These are phyloP conservation scores for Amoebophrya sp. DNA, from an alignment of 169 alveolate species.

Conservation along the genomic window DNA sequence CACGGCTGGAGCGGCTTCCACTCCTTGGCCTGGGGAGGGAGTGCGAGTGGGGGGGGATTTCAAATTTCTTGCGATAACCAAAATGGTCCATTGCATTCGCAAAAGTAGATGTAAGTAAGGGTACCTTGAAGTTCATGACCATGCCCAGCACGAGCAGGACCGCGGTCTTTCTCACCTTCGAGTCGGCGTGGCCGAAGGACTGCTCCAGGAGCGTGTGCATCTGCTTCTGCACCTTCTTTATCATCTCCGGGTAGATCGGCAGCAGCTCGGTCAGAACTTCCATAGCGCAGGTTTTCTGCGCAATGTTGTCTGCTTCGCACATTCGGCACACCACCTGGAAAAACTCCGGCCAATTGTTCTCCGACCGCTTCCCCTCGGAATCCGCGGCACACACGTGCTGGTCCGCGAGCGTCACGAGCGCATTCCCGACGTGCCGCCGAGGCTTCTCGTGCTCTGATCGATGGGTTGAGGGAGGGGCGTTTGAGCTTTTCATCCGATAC, in stretches of 20 bases:
- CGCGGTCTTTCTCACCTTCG: neutral
- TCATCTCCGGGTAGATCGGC: neutral
- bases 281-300: neutral
- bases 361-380: neutral
- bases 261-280: neutral
- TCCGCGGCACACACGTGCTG: neutral
- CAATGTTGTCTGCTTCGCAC: neutral
- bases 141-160: neutral
- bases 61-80: too few relatives aligned
- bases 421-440: neutral
- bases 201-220: neutral
- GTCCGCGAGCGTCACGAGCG: neutral
- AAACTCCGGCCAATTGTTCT: neutral
- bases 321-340: neutral
- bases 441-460: neutral
- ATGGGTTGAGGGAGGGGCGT: too few relatives aligned
- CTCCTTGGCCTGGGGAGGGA: neutral
- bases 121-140: neutral
- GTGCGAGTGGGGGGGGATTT: too few relatives aligned
- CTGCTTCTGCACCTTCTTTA: neutral
- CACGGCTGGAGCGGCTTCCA: constrained; percentile 1
- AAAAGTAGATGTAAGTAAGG: too few relatives aligned
- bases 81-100: too few relatives aligned
- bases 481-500: too few relatives aligned
- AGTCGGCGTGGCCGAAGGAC: neutral